Percentiles rank a stretch among this genome's conserved stretches.
phyloP scores from a whole-genome alignment of 2,329 filamentous ascomycete species.

The Phoma sp. region DNA sequence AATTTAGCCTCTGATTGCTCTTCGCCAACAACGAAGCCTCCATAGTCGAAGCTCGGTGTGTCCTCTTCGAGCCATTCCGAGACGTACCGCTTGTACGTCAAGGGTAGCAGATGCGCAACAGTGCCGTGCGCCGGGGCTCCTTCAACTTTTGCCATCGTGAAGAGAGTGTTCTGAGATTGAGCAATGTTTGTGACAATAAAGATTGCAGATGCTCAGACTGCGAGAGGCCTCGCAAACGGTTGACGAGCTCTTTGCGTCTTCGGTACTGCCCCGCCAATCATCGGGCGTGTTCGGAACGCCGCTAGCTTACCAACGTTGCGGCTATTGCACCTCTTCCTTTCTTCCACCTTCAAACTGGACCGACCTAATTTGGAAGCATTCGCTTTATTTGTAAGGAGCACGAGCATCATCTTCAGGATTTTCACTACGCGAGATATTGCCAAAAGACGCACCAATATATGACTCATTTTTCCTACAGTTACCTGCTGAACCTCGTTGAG shows the following conservation, averaged over 20 bases:
- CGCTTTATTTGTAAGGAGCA: no score
- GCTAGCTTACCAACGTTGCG: slow-evolving; percentile 1
- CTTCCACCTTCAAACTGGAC: not conserved
- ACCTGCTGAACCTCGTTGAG: no score
- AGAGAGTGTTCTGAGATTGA: not conserved
- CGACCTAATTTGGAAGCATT: no score
- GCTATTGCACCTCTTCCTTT: not conserved
- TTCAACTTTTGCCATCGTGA: slow-evolving; percentile 42
- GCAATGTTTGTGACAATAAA: not conserved
- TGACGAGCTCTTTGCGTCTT: slow-evolving; percentile 12
- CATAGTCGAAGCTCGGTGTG: slow-evolving; percentile 95
- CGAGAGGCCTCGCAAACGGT: not conserved
- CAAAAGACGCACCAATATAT: no score
- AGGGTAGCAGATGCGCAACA: slow-evolving; percentile 77
- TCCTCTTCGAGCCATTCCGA: slow-evolving; percentile 92
- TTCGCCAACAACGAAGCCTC: slow-evolving; percentile 92
- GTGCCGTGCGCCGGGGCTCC: slow-evolving; percentile 65
- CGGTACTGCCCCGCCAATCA: slow-evolving; percentile 20
- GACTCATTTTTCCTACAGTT: no score
- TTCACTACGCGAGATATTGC: no score
- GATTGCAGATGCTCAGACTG: not conserved
- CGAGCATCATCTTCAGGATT: no score
- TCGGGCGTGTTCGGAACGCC: slow-evolving; percentile 16
- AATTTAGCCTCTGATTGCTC: slow-evolving; percentile 57
- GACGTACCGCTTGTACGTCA: slow-evolving; percentile 81